These are phyloP conservation scores for Telfairia occidentalis DNA, from an alignment of 331 rosid genomes.

Conservation along the genomic window DNA sequence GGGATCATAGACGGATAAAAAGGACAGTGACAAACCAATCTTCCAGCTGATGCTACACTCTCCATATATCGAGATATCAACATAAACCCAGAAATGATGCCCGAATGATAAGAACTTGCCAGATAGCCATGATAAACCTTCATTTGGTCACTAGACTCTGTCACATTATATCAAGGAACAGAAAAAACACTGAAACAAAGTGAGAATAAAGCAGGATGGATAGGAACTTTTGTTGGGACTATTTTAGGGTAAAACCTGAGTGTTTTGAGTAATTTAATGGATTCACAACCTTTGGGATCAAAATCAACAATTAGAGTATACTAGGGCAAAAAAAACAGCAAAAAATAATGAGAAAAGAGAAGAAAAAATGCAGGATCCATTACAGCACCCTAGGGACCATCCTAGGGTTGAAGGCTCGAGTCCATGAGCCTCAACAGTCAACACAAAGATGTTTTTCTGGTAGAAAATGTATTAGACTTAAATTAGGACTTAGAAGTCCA, in stretches of 20 bases:
- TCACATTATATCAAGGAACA: conserved; percentile 13
- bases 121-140: conserved; percentile 66
- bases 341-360: neutral
- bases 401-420: neutral
- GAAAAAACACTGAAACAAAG: conserved; percentile 14
- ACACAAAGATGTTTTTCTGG: neutral
- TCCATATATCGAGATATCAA: conserved; percentile 68
- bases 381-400: neutral
- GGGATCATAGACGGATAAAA: neutral
- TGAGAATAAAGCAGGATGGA: neutral
- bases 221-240: neutral
- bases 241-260: neutral
- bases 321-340: neutral
- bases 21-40: conserved; percentile 38
- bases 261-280: neutral
- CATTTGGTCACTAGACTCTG: conserved; percentile 44
- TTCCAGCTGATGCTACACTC: conserved; percentile 43
- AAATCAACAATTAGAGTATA: neutral
- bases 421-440: conserved; percentile 7
- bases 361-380: neutral
- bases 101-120: conserved; percentile 89
- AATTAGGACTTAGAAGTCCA: neutral
- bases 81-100: conserved; percentile 77
- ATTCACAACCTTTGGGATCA: neutral
- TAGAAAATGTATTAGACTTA: neutral